Base-by-base conservation (phyloP, 306 rosid genomes). In the Quercus glauca region DNA sequence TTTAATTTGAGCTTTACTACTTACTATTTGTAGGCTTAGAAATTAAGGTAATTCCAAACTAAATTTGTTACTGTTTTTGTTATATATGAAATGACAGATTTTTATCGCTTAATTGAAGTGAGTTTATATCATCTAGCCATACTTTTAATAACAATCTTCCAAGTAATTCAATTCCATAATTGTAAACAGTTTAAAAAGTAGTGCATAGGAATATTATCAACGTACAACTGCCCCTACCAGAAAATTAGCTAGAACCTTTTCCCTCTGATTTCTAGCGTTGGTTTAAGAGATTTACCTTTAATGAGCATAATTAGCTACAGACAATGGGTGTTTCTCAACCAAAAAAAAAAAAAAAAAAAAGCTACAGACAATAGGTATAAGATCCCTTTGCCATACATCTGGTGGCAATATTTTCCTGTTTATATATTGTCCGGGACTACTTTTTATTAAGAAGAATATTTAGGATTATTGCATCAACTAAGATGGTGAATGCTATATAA, bases 11-110 rank as follows among this genome's bases (percentile, higher is more conserved):
- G 67, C 69, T 76, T 74, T 12, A 57, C 6, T 43, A 73, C 41
- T 35, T 5, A 35, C 41, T 35, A 71, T 73, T 76, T 43, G 19
- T 76, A 65, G 61, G 64, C 25, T 72, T 63, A 78, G 37, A 58
- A 49, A 49, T 49, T 49, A 49, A 2, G 53, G 53, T 49, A 12
- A 10, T 12, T 13, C 53, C 10, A 37, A 7, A 37, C 11, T 37
- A 1, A 5, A 5, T 35, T 35, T 33, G 1, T 5, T 5, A 5
- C 41, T 33, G 41, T 35, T 35, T 35, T 5, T 35, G 8, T 35
- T 35, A 33, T 33, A 33, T 33, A 5, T 1, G 6, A 33, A 33
- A 5, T 33, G 37, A 33, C 7, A 33, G 0, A 33, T 33, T 33
- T 33, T 33, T 5, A 35, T 35, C 1, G 33, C 33, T 31, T 33